Evolutionary conservation across 1,284 basidiomycete genomes (phyloP), one percentile per base, ranked within the genome.

Genomic region (Leccinum solheimii): DNA sequence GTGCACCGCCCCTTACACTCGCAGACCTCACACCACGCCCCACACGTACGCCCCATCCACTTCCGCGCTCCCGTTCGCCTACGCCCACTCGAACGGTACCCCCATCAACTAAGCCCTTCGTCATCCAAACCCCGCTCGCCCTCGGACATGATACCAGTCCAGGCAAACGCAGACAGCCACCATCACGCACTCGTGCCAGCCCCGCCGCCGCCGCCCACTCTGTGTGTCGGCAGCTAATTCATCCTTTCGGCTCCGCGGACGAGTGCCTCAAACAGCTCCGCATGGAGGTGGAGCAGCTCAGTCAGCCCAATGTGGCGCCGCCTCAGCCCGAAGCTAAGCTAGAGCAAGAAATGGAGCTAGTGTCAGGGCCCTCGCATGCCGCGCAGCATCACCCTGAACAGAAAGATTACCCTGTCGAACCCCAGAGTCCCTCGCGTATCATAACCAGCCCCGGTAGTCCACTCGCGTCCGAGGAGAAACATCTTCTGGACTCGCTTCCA

Each of bases 1-100:
- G 63, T 52, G 71, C 71, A 64, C 66, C 56, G 57, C 66, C 72
- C 26, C 67, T 79, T 38, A 76, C 76, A 23, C 69, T 77, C 58
- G 69, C 68, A 34, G 76, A 80, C 48, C 67, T 78, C n/a, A 79
- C 79, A 13, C 78, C 79, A 66, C 74, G 70, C 63, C 58, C 70
- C 68, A 51, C 64, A 5, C 57, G 13, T 26, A 49, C 61, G 34
- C n/a, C 60, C 30, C 60, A 19, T 48, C 36, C 60, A 11, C 56
- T 54, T 10, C 57, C 58, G 23, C 60, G 59, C 19, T 55, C 60
- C 1, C 58, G 23, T 55, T 62, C 67, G 3, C 61, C 62, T n/a
- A 63, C 61, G 3, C 62, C 58, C 11, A 61, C 52, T 3, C 62
- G 13, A 52, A 7, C 57, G 61, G 63, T 59, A 55, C 65, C 65